Conservation (phyloP, 1,284 basidiomycete genomes). For the Anthracocystis setariae region DNA sequence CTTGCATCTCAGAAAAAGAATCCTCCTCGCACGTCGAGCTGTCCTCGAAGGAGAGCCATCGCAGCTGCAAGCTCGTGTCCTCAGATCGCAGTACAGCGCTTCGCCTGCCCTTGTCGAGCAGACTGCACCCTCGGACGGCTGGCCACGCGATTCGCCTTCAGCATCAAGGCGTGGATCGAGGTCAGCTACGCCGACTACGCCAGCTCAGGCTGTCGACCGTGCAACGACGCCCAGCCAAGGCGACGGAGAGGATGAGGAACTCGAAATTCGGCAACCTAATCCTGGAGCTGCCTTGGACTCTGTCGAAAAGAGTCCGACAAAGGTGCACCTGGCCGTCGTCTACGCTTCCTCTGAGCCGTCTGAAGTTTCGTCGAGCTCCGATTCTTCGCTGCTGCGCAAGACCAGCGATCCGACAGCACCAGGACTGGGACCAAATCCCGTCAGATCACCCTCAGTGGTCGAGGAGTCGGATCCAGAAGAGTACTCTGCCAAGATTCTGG, state of each 20-base stretch:
- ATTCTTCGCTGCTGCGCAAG: background rate
- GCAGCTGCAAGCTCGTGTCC: constrained; percentile 30
- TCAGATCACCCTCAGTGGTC: constrained; percentile 6
- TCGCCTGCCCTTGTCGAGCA: constrained; percentile 23
- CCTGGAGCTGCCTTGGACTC: constrained; percentile 11
- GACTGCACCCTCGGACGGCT: constrained; percentile 33
- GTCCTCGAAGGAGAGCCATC: constrained; percentile 26
- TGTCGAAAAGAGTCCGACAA: constrained; percentile 27
- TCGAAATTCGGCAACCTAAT: constrained; percentile 24
- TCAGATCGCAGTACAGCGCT: constrained; percentile 34
- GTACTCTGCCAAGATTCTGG: constrained; percentile 12
- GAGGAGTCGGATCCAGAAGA: constrained; percentile 43
- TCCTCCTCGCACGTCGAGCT: constrained; percentile 18
- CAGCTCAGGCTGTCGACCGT: background rate
- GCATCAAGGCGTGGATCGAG: background rate
- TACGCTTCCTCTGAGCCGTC: constrained; percentile 6
- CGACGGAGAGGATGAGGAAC: constrained; percentile 23
- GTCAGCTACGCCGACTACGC: background rate
- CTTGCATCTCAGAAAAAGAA: constrained; percentile 30
- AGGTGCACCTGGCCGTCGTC: constrained; percentile 6
- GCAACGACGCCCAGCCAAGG: constrained; percentile 4
- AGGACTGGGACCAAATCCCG: background rate
- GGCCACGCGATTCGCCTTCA: constrained; percentile 16
- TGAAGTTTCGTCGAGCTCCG: background rate
- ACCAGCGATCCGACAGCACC: background rate